Evolutionary conservation across 331 rosid species (phyloP).

Genomic region (Dryas integrifolia): DNA sequence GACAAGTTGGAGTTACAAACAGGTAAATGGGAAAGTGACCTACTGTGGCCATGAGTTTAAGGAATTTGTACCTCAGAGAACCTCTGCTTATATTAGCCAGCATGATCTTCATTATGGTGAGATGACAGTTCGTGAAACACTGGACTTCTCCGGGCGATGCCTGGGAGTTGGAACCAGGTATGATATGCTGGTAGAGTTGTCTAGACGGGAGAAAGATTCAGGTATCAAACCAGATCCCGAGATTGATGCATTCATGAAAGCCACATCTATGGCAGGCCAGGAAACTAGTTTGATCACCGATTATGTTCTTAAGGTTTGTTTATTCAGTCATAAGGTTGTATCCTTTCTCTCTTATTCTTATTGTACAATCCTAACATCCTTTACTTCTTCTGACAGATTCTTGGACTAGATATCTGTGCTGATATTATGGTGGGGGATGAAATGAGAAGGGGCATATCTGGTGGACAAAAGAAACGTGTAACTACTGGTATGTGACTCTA

Average conservation of each 20-base stretch:
- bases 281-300: slow-evolving; percentile 39
- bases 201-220: slow-evolving; percentile 40
- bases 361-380: not conserved
- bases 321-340: slow-evolving; percentile 8
- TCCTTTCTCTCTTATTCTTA: not conserved
- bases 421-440: slow-evolving; percentile 47
- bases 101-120: slow-evolving; percentile 51
- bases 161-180: slow-evolving; percentile 47
- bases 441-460: slow-evolving; percentile 52
- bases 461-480: slow-evolving; percentile 52
- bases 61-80: slow-evolving; percentile 48
- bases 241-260: slow-evolving; percentile 46
- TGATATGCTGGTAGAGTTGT: slow-evolving; percentile 33
- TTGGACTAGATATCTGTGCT: slow-evolving; percentile 43
- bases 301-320: slow-evolving; percentile 37
- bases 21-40: slow-evolving; percentile 44
- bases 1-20: slow-evolving; percentile 5
- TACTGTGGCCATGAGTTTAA: slow-evolving; percentile 45
- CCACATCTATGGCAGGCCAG: slow-evolving; percentile 36
- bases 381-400: slow-evolving; percentile 22
- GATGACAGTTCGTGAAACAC: slow-evolving; percentile 49
- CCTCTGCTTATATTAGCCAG: slow-evolving; percentile 47
- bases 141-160: slow-evolving; percentile 47
- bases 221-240: slow-evolving; percentile 48
- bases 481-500: slow-evolving; percentile 34